phyloP scores from a whole-genome alignment of 768 basidiomycete species.

The Cyathus striatus region DNA sequence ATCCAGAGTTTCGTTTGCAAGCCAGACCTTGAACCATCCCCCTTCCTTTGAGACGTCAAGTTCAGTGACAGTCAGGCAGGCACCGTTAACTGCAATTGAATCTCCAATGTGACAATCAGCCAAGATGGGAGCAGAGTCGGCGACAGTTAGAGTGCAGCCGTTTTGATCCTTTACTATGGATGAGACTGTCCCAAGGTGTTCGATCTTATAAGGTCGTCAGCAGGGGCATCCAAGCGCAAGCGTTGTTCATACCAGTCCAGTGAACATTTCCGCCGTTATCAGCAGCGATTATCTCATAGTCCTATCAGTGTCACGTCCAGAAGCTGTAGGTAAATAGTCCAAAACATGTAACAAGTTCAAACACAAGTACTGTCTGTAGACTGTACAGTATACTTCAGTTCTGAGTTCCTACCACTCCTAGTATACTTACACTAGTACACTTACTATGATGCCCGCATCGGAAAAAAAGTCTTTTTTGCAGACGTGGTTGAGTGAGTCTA shows the following conservation, averaged over 20 bases:
- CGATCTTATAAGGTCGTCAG: slow-evolving; percentile 51
- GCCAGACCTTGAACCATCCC: slow-evolving; percentile 90
- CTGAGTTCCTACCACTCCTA: too few relatives aligned
- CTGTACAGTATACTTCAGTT: too few relatives aligned
- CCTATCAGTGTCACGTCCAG: too few relatives aligned
- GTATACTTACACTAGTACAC: too few relatives aligned
- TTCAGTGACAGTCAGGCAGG: slow-evolving; percentile 87
- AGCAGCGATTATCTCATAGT: too few relatives aligned
- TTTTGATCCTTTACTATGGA: slow-evolving; percentile 57
- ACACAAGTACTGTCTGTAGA: too few relatives aligned
- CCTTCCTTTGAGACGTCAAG: slow-evolving; percentile 59
- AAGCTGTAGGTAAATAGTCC: too few relatives aligned
- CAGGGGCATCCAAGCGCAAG: too few relatives aligned
- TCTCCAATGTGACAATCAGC: slow-evolving; percentile 91
- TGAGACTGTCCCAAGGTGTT: slow-evolving; percentile 78
- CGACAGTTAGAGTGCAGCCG: slow-evolving; percentile 82
- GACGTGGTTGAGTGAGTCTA: slow-evolving; percentile 29
- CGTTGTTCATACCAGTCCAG: slow-evolving; percentile 73
- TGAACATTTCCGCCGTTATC: too few relatives aligned
- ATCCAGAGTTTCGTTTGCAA: slow-evolving; percentile 92
- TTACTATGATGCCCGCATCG: too few relatives aligned
- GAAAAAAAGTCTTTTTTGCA: slow-evolving; percentile 31
- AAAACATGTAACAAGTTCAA: too few relatives aligned
- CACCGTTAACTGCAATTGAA: slow-evolving; percentile 87
- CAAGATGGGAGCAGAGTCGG: slow-evolving; percentile 66